A percentile compares a stretch with the other conserved stretches of the same genome.
Conservation (phyloP, 805 yeast species). For the Naumovozyma castellii region DNA sequence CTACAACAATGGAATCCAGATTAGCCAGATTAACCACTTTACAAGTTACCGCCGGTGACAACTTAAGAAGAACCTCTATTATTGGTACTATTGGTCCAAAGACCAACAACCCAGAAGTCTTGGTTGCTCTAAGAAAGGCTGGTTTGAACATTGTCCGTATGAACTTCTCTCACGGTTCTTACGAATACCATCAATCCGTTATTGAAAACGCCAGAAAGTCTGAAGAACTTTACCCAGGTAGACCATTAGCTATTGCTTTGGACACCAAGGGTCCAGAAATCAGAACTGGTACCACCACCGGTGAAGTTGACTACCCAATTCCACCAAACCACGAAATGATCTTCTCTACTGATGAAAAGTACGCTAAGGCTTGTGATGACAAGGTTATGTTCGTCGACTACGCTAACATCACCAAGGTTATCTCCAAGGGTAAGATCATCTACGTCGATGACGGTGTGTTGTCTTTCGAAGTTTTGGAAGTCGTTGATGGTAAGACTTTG, state of each 20-base stretch:
- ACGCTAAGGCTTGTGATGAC: constrained; percentile 63
- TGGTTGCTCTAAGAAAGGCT: constrained; percentile 86
- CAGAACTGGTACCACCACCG: constrained; percentile 92
- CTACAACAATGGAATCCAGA: constrained; percentile 31
- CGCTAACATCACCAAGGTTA: constrained; percentile 92
- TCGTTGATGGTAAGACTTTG: constrained; percentile 69
- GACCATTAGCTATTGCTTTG: constrained; percentile 96
- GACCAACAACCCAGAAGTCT: constrained; percentile 79
- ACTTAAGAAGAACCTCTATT: constrained; percentile 87
- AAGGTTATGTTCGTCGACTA: constrained; percentile 84
- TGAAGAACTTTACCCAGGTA: constrained; percentile 80
- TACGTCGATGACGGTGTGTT: constrained; percentile 97
- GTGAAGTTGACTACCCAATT: constrained; percentile 74
- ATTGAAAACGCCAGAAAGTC: constrained; percentile 94
- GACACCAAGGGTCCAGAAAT: constrained; percentile 99
- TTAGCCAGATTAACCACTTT: constrained; percentile 78
- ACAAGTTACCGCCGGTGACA: constrained; percentile 69
- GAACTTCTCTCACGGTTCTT: constrained; percentile 98
- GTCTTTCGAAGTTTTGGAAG: constrained; percentile 84
- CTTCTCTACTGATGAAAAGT: constrained; percentile 83
- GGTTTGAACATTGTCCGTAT: constrained; percentile 96
- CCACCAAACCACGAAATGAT: constrained; percentile 80
- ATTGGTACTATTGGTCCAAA: constrained; percentile 99
- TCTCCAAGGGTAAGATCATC: constrained; percentile 77
- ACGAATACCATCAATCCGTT: constrained; percentile 95